Evolutionary conservation across 768 basidiomycete species (phyloP).

Genomic region (Kwoniella botswanensis): DNA sequence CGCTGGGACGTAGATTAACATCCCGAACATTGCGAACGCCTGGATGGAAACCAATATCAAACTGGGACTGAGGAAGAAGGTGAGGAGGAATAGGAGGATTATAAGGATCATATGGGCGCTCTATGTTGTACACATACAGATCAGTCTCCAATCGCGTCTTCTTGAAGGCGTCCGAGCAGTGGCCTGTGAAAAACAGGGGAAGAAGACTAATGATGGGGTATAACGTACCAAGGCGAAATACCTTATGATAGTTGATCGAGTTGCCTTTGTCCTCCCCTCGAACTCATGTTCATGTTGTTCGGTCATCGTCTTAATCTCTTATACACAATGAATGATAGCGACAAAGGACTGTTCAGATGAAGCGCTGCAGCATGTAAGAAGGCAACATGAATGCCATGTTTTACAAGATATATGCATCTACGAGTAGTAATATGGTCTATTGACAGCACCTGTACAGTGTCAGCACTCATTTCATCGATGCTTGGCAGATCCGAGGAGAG

Average conservation of each 20-base stretch:
- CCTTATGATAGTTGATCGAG: slow-evolving; percentile 9
- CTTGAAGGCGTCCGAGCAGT: neutral
- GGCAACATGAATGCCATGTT: no score
- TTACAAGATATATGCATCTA: no score
- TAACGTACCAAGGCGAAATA: slow-evolving; percentile 4
- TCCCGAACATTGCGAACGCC: slow-evolving; percentile 1
- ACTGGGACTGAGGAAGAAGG: slow-evolving; percentile 8
- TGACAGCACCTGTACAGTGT: no score
- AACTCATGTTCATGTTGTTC: neutral
- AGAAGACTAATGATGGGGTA: neutral
- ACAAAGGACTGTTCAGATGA: no score
- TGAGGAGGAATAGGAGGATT: slow-evolving; percentile 3
- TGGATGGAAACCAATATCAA: slow-evolving; percentile 11
- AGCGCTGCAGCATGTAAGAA: no score
- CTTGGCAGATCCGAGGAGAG: no score
- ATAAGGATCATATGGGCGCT: slow-evolving; percentile 1
- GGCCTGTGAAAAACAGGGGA: neutral
- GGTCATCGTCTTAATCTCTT: neutral
- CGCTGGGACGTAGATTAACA: slow-evolving; percentile 12
- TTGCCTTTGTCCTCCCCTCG: neutral
- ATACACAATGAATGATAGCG: neutral
- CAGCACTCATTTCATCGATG: no score
- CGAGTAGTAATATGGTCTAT: no score
- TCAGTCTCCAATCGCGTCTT: no score
- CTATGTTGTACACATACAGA: neutral